Conservation (phyloP, 2,329 filamentous ascomycete species). For the Hypoxylon sp. region DNA sequence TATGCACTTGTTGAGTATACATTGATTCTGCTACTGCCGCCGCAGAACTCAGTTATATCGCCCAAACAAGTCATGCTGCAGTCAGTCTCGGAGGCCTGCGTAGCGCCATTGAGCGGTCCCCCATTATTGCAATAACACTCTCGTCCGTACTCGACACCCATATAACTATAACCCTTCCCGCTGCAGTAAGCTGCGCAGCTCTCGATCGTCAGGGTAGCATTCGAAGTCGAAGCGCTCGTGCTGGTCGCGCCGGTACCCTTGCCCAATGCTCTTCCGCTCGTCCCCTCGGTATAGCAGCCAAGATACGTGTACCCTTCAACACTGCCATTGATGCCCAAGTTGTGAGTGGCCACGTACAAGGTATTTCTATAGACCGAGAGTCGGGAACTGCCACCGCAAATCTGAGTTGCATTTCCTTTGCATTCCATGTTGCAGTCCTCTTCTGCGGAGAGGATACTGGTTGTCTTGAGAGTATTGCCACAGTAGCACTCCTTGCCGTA, state of each 20-base stretch:
- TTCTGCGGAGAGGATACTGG: constrained; percentile 6
- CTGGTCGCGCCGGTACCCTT: constrained; percentile 9
- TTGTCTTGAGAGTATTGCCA: constrained; percentile 18
- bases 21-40: constrained; percentile 20
- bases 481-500: constrained; percentile 29
- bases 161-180: constrained; percentile 29
- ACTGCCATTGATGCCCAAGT: constrained; percentile 15
- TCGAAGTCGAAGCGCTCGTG: constrained; percentile 14
- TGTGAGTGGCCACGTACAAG: constrained; percentile 27
- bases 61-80: constrained; percentile 31
- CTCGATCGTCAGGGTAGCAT: constrained; percentile 27
- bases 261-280: constrained; percentile 28
- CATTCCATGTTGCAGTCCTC: constrained; percentile 31
- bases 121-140: constrained; percentile 40
- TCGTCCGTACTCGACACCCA: constrained; percentile 36
- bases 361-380: constrained; percentile 36
- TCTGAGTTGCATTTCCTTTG: constrained; percentile 26
- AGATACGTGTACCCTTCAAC: constrained; percentile 27
- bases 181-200: constrained; percentile 31
- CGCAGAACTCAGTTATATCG: constrained; percentile 28
- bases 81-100: constrained; percentile 23
- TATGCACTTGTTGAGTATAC: too few relatives aligned
- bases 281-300: constrained; percentile 35
- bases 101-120: constrained; percentile 25
- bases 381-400: constrained; percentile 31